Evolutionary conservation across 2,329 filamentous ascomycete species (phyloP).

Genomic region (Coleophoma eucalyptorum): DNA sequence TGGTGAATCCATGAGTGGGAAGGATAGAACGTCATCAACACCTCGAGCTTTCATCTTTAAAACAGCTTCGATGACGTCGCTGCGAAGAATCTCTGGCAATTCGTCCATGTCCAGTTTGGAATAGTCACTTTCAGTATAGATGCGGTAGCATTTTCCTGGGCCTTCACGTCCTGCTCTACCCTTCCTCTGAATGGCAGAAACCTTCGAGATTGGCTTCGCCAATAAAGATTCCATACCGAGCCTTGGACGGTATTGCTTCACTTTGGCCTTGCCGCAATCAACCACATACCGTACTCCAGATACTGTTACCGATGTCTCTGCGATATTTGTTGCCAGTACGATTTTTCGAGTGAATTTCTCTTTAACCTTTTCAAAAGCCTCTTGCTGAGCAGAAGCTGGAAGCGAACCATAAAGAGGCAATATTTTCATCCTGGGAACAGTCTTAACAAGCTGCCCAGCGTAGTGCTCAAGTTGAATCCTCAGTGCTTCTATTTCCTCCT

Average conservation of each 20-base stretch:
- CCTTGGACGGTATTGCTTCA: conserved; percentile 83
- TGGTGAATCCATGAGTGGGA: conserved; percentile 82
- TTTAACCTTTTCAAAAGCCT: conserved; percentile 74
- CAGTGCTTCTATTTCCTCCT: conserved; percentile 84
- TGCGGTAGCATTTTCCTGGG: conserved; percentile 80
- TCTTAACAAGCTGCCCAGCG: conserved; percentile 64
- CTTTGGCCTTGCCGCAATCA: conserved; percentile 89
- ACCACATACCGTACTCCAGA: conserved; percentile 89
- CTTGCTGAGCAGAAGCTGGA: conserved; percentile 79
- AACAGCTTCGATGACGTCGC: conserved; percentile 80
- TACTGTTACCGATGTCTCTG: conserved; percentile 97
- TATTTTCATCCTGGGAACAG: conserved; percentile 68
- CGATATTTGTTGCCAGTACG: conserved; percentile 92
- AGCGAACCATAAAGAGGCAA: conserved; percentile 88
- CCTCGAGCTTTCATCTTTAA: conserved; percentile 93
- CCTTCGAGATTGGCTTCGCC: conserved; percentile 86
- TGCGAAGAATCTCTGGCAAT: conserved; percentile 84
- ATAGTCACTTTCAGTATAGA: conserved; percentile 83
- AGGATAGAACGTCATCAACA: conserved; percentile 74
- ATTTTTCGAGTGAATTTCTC: conserved; percentile 77
- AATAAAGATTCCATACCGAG: conserved; percentile 89
- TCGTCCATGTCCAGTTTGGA: conserved; percentile 67
- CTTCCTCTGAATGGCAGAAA: conserved; percentile 85
- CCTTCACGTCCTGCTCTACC: conserved; percentile 93
- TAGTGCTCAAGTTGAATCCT: conserved; percentile 81